Percentiles rank a stretch among this genome's conserved stretches.
Evolutionary conservation across 2,329 filamentous ascomycete genomes (phyloP).

Genomic region (Aspergillus sp.): DNA sequence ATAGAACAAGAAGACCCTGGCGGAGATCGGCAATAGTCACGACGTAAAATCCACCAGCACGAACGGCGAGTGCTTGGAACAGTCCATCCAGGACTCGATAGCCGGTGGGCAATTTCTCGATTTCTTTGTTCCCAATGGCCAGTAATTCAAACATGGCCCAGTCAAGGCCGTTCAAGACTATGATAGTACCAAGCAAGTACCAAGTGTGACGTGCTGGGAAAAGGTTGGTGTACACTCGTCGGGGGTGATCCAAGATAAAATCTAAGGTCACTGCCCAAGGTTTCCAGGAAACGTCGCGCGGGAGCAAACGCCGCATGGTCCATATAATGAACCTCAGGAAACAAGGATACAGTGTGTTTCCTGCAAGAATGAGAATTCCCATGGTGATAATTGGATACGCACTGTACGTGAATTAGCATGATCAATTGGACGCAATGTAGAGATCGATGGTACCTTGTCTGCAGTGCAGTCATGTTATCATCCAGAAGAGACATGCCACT

Average conservation of each 20-base stretch:
- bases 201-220: constrained; percentile 64
- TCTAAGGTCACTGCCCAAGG: constrained; percentile 31
- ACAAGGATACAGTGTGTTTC: constrained; percentile 65
- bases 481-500: constrained; percentile 55
- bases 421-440: not conserved
- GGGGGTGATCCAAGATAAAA: constrained; percentile 35
- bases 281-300: constrained; percentile 22
- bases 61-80: constrained; percentile 59
- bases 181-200: constrained; percentile 62
- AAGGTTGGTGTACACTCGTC: constrained; percentile 43
- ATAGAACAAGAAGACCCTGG: constrained; percentile 31
- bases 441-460: constrained; percentile 27
- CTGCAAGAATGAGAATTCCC: constrained; percentile 60
- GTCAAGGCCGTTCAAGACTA: constrained; percentile 60
- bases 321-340: constrained; percentile 62
- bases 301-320: constrained; percentile 37
- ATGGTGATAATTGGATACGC: constrained; percentile 46
- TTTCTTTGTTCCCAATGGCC: constrained; percentile 59
- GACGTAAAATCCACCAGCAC: constrained; percentile 65
- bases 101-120: constrained; percentile 52
- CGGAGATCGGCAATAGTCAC: constrained; percentile 58
- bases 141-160: constrained; percentile 66
- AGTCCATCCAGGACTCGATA: constrained; percentile 62
- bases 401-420: constrained; percentile 19
- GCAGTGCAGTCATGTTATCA: constrained; percentile 50